Percentiles rank a stretch among this genome's conserved stretches.
These are phyloP conservation scores for Chrysoporthe deuterocubensis DNA, from an alignment of 2,329 filamentous ascomycete species.

Conservation along the genomic window DNA sequence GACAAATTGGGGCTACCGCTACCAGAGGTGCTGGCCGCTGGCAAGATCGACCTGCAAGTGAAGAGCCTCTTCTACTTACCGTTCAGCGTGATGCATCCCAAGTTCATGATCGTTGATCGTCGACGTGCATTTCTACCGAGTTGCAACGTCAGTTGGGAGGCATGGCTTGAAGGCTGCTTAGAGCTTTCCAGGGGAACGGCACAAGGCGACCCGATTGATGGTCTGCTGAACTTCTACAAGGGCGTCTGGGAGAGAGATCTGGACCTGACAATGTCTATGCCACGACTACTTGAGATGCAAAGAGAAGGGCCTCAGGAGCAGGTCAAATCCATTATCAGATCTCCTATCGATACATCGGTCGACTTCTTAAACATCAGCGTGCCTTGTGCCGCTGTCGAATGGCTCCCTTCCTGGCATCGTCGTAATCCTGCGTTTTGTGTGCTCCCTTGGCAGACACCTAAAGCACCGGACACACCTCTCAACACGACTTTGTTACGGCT, in stretches of 20 bases:
- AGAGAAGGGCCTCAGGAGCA: constrained; percentile 26
- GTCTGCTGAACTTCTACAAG: constrained; percentile 69
- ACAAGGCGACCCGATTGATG: constrained; percentile 59
- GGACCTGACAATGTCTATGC: constrained; percentile 7
- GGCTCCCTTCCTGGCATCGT: constrained; percentile 77
- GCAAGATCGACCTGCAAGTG: constrained; percentile 68
- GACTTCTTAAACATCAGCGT: constrained; percentile 47
- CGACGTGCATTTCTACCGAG: constrained; percentile 71
- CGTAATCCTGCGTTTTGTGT: constrained; percentile 67
- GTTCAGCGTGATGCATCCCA: constrained; percentile 86
- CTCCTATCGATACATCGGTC: constrained; percentile 22
- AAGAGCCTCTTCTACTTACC: constrained; percentile 82
- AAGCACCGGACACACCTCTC: constrained; percentile 66
- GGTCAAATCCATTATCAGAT: constrained; percentile 28
- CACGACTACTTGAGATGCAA: not conserved
- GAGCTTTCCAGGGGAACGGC: constrained; percentile 49
- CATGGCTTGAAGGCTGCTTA: constrained; percentile 83
- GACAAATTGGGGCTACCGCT: constrained; percentile 66
- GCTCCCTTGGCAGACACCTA: constrained; percentile 56
- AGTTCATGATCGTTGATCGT: constrained; percentile 77
- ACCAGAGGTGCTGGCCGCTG: constrained; percentile 53
- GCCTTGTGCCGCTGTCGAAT: constrained; percentile 30
- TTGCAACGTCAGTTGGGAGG: constrained; percentile 85
- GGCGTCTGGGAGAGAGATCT: constrained; percentile 64
- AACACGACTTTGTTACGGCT: constrained; percentile 68